Percentiles rank a stretch among this genome's conserved stretches.
Conservation (phyloP, 164 flowering plant species). For the Saururus chinensis region DNA sequence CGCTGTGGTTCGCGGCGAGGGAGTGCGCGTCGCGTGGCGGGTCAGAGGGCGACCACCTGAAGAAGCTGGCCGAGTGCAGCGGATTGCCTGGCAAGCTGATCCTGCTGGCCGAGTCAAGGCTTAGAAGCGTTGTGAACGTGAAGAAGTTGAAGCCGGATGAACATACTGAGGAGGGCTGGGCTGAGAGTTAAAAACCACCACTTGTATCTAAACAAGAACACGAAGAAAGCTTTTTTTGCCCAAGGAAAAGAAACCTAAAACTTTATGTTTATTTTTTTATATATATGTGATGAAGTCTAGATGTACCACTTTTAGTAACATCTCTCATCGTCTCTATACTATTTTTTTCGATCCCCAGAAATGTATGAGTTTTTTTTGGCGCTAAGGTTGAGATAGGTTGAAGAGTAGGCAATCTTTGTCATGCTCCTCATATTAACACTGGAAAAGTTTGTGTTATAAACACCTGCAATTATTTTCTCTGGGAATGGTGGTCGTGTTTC, state of each 20-base stretch:
- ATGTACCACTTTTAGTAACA: background rate
- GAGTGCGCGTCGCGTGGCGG: constrained; percentile 11
- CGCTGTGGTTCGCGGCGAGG: constrained; percentile 40
- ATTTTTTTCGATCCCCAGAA: background rate
- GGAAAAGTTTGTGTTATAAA: too few species aligned
- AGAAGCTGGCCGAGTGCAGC: constrained; percentile 30
- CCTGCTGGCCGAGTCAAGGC: constrained; percentile 26
- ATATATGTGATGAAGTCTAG: background rate
- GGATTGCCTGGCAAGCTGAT: constrained; percentile 56
- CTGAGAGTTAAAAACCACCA: constrained; percentile 20
- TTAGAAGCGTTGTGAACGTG: constrained; percentile 19
- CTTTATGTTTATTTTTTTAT: background rate
- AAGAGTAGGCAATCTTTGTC: too few species aligned
- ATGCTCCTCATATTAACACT: too few species aligned
- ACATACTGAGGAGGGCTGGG: constrained; percentile 21
- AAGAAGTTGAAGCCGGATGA: background rate
- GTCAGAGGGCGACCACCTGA: constrained; percentile 18
- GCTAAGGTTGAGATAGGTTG: background rate
- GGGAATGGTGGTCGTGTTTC: too few species aligned
- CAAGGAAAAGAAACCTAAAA: too few species aligned
- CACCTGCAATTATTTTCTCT: too few species aligned
- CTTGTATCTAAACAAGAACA: background rate
- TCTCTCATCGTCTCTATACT: background rate
- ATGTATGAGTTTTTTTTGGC: background rate
- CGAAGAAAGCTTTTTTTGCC: too few species aligned